phyloP scores from a whole-genome alignment of 2,329 filamentous ascomycete species.

The Periconia sp. region DNA sequence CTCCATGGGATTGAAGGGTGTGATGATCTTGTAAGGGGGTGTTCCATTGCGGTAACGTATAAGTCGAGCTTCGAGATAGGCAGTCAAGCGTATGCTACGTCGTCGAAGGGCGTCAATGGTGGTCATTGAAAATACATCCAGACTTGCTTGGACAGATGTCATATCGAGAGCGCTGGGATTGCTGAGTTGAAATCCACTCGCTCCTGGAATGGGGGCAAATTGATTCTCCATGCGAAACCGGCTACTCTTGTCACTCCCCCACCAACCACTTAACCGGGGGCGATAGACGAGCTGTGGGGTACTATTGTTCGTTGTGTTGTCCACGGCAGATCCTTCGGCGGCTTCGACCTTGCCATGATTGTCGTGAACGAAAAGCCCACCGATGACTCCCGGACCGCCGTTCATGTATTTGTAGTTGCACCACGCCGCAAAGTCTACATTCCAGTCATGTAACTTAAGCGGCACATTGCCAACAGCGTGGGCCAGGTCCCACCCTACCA shows the following conservation, averaged over 20 bases:
- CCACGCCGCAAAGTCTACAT: slow-evolving; percentile 90
- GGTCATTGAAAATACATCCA: slow-evolving; percentile 74
- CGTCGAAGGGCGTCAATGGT: slow-evolving; percentile 67
- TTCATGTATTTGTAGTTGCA: slow-evolving; percentile 96
- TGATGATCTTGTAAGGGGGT: slow-evolving; percentile 60
- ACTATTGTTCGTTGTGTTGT: slow-evolving; percentile 5
- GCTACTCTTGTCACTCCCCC: slow-evolving; percentile 75
- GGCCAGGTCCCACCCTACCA: slow-evolving; percentile 85
- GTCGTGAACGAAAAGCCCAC: slow-evolving; percentile 78
- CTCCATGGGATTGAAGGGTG: slow-evolving; percentile 66
- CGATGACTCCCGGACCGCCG: slow-evolving; percentile 79
- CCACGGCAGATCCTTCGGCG: slow-evolving; percentile 22
- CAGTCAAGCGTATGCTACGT: slow-evolving; percentile 73
- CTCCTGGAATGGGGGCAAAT: slow-evolving; percentile 77
- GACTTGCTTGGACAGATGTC: slow-evolving; percentile 70
- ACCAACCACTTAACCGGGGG: slow-evolving; percentile 79
- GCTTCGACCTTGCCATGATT: slow-evolving; percentile 62
- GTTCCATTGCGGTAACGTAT: slow-evolving; percentile 20
- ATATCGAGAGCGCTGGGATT: slow-evolving; percentile 82
- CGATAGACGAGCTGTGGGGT: slow-evolving; percentile 53
- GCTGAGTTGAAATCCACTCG: slow-evolving; percentile 79
- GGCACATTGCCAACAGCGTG: slow-evolving; percentile 85
- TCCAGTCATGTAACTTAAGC: slow-evolving; percentile 79
- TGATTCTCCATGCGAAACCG: slow-evolving; percentile 82
- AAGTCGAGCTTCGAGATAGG: slow-evolving; percentile 66